phyloP scores from a whole-genome alignment of 805 yeast species.

The Sungouiella thailandica region DNA sequence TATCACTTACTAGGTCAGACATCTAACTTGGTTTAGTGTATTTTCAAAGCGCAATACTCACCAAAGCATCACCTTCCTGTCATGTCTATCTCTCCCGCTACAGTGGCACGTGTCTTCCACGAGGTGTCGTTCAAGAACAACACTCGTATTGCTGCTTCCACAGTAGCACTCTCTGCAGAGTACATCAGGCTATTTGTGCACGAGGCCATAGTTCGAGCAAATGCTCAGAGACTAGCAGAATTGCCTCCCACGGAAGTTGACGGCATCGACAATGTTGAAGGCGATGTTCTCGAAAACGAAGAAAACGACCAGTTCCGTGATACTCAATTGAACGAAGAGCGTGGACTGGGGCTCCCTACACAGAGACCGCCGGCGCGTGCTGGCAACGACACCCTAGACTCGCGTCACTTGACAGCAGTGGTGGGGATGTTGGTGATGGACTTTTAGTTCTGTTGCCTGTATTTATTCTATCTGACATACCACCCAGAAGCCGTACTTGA shows the following conservation, averaged over 20 bases:
- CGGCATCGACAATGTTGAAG: slow-evolving; percentile 26
- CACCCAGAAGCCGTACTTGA: slow-evolving; percentile 27
- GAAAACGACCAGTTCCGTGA: slow-evolving; percentile 15
- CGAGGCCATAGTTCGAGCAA: slow-evolving; percentile 56
- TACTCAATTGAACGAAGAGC: slow-evolving; percentile 10
- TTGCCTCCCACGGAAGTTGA: slow-evolving; percentile 23
- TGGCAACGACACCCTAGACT: slow-evolving; percentile 39
- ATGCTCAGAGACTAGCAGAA: slow-evolving; percentile 43
- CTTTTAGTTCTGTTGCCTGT: slow-evolving; percentile 27
- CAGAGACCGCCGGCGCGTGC: slow-evolving; percentile 12
- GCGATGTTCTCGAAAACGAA: slow-evolving; percentile 13
- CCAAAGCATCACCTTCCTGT: neutral
- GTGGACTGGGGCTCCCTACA: slow-evolving; percentile 13
- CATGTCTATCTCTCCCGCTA: slow-evolving; percentile 17
- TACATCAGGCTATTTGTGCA: slow-evolving; percentile 52
- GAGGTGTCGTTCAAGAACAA: slow-evolving; percentile 45
- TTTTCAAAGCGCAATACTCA: neutral
- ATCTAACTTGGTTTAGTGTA: too few relatives aligned
- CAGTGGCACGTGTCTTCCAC: slow-evolving; percentile 49
- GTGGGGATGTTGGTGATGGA: slow-evolving; percentile 57
- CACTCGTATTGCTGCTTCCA: slow-evolving; percentile 44
- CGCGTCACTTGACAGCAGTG: slow-evolving; percentile 49
- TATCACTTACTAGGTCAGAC: too few relatives aligned
- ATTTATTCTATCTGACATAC: slow-evolving; percentile 5
- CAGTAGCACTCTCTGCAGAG: slow-evolving; percentile 48